Conservation (phyloP, 108 stramenopile genomes). For the Pseudonitzschia multistriata region DNA sequence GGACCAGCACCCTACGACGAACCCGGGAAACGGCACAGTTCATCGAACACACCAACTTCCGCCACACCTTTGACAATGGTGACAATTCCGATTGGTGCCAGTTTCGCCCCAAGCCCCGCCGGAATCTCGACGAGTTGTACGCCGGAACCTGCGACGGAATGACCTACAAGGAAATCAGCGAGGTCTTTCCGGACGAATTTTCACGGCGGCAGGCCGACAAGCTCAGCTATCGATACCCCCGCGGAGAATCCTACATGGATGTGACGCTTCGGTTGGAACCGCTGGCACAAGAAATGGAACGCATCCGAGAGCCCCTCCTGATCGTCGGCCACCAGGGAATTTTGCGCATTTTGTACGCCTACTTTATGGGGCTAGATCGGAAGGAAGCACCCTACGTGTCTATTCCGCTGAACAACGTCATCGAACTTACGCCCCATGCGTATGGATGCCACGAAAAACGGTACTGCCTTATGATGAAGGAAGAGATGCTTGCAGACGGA, state of each 20-base stretch:
- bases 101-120: constrained; percentile 71
- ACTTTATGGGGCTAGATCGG: constrained; percentile 95
- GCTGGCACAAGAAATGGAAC: constrained; percentile 97
- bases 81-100: constrained; percentile 85
- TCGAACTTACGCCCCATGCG: constrained; percentile 93
- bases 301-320: constrained; percentile 93
- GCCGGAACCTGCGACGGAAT: constrained; percentile 93
- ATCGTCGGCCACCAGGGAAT: constrained; percentile 98
- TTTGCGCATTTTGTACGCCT: constrained; percentile 95
- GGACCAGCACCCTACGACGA: constrained; percentile 95
- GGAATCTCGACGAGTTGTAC: constrained; percentile 93
- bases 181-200: constrained; percentile 95
- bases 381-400: constrained; percentile 95
- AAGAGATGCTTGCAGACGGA: constrained; percentile 87
- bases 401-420: constrained; percentile 97
- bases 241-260: constrained; percentile 98
- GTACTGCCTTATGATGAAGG: constrained; percentile 84
- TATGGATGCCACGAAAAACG: constrained; percentile 95
- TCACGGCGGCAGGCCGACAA: constrained; percentile 88
- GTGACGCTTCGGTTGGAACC: constrained; percentile 96
- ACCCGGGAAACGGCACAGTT: constrained; percentile 95
- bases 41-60: constrained; percentile 65
- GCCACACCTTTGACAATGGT: constrained; percentile 74
- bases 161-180: constrained; percentile 95
- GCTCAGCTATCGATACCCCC: constrained; percentile 87